Evolutionary conservation across 129 eudicot species (phyloP).

Genomic region (Smallanthus sonchifolius): DNA sequence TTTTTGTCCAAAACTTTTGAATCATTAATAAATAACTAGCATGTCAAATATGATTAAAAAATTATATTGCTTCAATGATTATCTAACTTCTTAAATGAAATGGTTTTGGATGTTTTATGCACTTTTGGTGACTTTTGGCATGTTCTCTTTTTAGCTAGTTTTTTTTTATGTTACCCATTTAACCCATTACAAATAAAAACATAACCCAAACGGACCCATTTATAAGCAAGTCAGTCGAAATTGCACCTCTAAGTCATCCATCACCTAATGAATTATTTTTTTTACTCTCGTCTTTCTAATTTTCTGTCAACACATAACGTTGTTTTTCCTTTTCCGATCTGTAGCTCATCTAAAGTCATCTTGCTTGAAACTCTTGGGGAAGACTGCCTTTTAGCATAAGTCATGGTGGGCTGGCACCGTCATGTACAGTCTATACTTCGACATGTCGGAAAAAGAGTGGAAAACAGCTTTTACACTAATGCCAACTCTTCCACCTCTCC

Average conservation of each 20-base stretch:
- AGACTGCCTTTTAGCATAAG: constrained; percentile 21
- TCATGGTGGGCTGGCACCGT: constrained; percentile 86
- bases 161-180: too few relatives aligned
- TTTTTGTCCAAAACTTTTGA: too few relatives aligned
- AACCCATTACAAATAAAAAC: too few relatives aligned
- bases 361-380: constrained; percentile 7
- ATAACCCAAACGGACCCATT: background rate
- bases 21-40: too few relatives aligned
- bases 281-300: background rate
- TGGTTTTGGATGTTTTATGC: too few relatives aligned
- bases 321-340: background rate
- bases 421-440: constrained; percentile 54
- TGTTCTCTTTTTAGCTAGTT: too few relatives aligned
- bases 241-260: background rate
- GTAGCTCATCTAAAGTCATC: constrained; percentile 11
- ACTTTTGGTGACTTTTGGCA: too few relatives aligned
- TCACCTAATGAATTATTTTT: background rate
- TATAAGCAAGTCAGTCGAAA: background rate
- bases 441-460: constrained; percentile 57
- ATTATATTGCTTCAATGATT: too few relatives aligned
- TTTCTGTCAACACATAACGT: background rate
- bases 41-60: too few relatives aligned
- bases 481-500: constrained; percentile 41
- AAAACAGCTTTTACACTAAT: constrained; percentile 35
- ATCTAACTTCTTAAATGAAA: too few relatives aligned